Percentiles rank a stretch among this genome's conserved stretches.
These are phyloP conservation scores for Trifolium dubium DNA, from an alignment of 306 rosid genomes.

Conservation along the genomic window DNA sequence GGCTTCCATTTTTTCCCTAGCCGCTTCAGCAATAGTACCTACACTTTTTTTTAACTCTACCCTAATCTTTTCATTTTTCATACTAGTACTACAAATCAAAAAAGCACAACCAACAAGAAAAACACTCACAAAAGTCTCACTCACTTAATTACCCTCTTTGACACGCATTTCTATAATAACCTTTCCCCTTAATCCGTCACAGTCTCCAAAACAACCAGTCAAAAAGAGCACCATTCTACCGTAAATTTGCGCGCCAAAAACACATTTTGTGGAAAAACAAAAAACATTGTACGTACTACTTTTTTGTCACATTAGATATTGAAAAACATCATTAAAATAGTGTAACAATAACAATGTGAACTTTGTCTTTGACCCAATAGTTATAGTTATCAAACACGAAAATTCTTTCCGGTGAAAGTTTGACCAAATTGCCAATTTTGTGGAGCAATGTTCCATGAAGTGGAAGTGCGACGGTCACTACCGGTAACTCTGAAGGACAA, in stretches of 20 bases:
- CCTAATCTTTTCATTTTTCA: constrained; percentile 4
- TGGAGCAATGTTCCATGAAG: constrained; percentile 89
- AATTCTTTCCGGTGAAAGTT: constrained; percentile 90
- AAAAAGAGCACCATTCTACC: constrained; percentile 21
- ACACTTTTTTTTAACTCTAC: not conserved
- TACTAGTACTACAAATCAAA: not conserved
- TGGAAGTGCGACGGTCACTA: constrained; percentile 85
- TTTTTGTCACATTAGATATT: not conserved
- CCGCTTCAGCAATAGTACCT: constrained; percentile 66
- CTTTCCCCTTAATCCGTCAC: constrained; percentile 36
- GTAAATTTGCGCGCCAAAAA: constrained; percentile 37
- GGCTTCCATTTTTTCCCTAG: constrained; percentile 58
- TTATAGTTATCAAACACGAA: constrained; percentile 55
- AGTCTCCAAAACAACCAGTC: constrained; percentile 54
- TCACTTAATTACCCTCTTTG: not conserved
- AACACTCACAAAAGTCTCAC: constrained; percentile 36
- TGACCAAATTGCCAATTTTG: constrained; percentile 91
- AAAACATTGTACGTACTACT: constrained; percentile 3
- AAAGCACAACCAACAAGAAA: constrained; percentile 10
- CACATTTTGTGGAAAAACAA: constrained; percentile 31
- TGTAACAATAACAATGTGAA: not conserved
- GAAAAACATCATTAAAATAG: not conserved
- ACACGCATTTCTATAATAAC: not conserved
- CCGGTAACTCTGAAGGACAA: constrained; percentile 72
- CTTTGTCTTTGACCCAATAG: not conserved